Evolutionary conservation across 305 asterid genomes (phyloP), one percentile per base, ranked within the genome.

Genomic region (Fraxinus floribunda): DNA sequence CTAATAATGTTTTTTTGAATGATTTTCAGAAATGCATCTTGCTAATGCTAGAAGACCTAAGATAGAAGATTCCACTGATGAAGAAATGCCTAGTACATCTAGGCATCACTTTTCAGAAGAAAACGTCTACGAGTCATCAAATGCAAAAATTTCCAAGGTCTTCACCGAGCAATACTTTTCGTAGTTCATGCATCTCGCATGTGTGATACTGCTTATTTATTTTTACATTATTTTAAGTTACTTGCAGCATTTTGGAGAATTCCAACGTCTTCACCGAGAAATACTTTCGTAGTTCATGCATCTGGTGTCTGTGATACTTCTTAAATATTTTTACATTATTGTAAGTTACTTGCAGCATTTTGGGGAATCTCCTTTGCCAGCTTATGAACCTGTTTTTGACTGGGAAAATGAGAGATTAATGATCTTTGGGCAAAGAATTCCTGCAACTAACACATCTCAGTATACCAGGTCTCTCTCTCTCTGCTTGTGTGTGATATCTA

Each of bases 321-420:
- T 78, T 76, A 26, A 79, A 73, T 62, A 34, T 81, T 55, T 77
- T 85, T 34, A 84, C 78, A 36, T 80, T 73, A 64, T 29, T 29
- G 5, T 85, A 34, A 83, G 73, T 83, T 79, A 34, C 84, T 83
- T 91, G 97, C 98, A 97, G 99, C 99, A 97, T 90, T 89, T 93
- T 88, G 99, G 98, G 49, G 97, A 94, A 88, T 93, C 99, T 77
- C 98, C 98, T 5, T 86, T 97, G 52, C 98, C 97, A 70, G 98
- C 98, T 60, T 94, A 97, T 84, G 99, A 97, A 89, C 98, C 99
- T 32, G 97, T 92, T 87, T 97, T 94, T 89, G 98, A 97, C 86
- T 94, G 99, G 99, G 98, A 92, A 75, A 97, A 91, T 79, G 99
- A 97, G 89, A 90, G 99, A 86, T 89, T 97, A 75, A 87, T 91